Evolutionary conservation across 108 stramenopile genomes (phyloP).

Genomic region (Nitzschia putrida): DNA sequence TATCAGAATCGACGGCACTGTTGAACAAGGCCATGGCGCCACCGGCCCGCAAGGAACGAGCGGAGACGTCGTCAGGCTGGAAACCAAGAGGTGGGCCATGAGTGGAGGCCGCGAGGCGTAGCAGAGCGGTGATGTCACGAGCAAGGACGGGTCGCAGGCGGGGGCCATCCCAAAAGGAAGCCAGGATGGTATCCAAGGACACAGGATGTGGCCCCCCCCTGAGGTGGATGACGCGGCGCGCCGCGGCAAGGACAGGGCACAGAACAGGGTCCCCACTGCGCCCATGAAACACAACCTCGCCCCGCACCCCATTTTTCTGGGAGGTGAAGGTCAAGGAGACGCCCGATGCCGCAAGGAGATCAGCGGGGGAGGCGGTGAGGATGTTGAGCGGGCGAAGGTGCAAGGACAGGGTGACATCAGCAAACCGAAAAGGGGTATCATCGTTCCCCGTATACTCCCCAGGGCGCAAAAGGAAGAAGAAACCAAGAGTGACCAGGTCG

Average conservation of each 20-base stretch:
- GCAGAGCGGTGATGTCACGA: constrained; percentile 1
- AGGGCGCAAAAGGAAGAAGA: constrained; percentile 51
- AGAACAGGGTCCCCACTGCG: constrained; percentile 4
- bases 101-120: background rate
- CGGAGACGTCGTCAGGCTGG: constrained; percentile 34
- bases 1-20: constrained; percentile 44
- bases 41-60: constrained; percentile 52
- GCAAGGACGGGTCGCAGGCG: background rate
- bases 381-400: constrained; percentile 22
- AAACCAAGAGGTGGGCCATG: constrained; percentile 28
- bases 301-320: constrained; percentile 41
- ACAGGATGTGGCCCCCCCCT: background rate
- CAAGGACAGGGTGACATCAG: constrained; percentile 37
- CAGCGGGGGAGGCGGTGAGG: constrained; percentile 15
- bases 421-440: constrained; percentile 21
- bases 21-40: constrained; percentile 59
- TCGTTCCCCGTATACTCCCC: constrained; percentile 35
- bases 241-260: constrained; percentile 6
- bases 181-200: constrained; percentile 5
- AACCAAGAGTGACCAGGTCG: constrained; percentile 50
- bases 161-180: background rate
- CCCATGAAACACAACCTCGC: constrained; percentile 25
- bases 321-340: constrained; percentile 43
- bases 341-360: constrained; percentile 25
- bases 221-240: constrained; percentile 4